Evolutionary conservation across 148 eudicot species (phyloP), one percentile per base, ranked within the genome.

Genomic region (Rhododendron henanense): DNA sequence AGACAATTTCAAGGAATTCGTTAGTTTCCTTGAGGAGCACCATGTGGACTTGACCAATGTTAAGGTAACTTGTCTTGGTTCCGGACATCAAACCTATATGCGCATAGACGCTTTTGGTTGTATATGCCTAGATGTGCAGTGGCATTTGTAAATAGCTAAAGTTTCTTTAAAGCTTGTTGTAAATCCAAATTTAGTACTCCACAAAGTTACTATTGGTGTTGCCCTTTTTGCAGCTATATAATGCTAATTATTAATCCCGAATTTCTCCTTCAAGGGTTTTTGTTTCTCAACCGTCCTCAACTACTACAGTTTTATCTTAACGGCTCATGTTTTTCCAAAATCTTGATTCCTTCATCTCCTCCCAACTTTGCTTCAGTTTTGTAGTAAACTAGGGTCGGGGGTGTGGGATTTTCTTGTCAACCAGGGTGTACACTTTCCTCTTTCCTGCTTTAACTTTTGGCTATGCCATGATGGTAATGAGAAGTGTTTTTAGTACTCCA

Each of bases 1-100:
- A 87, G 98, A 94, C 73, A 93, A 96, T 85, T 96, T 96, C 89
- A 89, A 89, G 88, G 98, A 94, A 87, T 94, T 96, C 88, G 84
- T 96, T 10, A 87, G 92, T 86, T 96, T 94, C 87, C 94, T 96
- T 0, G 89, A 88, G 90, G 98, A 96, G 77, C 90, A 94, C 88
- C 82, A 89, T 79, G 94, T 96, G 3, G 96, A 96, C 84, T 87
- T 96, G 87, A 87, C 91, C 44, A 91, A 93, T 85, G 95, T 93
- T 23, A 93, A 93, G 98, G 98, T 95, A 94, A 81, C 48, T n/a
- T 50, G 59, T 85, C 50, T 84, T 14, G 50, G 57, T 87, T 48
- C 79, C 31, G 23, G 10, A 25, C 55, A 79, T 76, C 9, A 39
- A 15, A 16, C 14, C 35, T 16, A 19, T 14, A 15, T 78, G 21